Evolutionary conservation across 1,284 basidiomycete genomes (phyloP), one percentile per base, ranked within the genome.

Genomic region (Ustilago cynodontis): DNA sequence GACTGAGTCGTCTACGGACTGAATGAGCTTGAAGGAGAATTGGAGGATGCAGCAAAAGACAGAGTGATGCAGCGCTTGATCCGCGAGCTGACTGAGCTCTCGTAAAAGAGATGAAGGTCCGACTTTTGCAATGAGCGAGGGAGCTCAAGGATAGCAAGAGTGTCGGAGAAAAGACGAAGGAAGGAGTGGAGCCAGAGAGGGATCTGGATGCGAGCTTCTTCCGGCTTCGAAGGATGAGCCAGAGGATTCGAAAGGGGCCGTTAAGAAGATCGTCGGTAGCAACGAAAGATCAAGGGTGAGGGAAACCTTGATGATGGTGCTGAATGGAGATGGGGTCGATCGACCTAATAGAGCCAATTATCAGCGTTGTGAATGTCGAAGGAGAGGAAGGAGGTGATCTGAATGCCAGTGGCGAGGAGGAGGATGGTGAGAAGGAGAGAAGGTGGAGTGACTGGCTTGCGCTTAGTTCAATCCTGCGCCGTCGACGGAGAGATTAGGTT

Each of bases 261-360:
- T 53, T 14, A 47, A 50, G 6, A 22, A 43, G 52, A 43, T 49
- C n/a, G 14, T 49, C 57, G n/a, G 50, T 39, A 35, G 69, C 69
- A 71, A 53, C 69, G 59, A 45, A 24, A 31, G 45, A 60, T 24
- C 72, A 75, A 76, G 73, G 73, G 43, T 71, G 73, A 76, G 73
- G 73, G 73, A 76, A 45, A 62, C 68, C 73, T 76, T 76, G 73
- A 73, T 41, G 59, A 60, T 35, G 65, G 37, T 59, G 70, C 56
- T 18, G 26, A 20, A 13, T n/a, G 11, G 53, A 49, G 39, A 35
- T 49, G 33, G 13, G 11, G 22, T 18, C 20, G 26, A 26, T 43
- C 29, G 51, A 24, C 14, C 29, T 31, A 14, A n/a, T 41, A 47
- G 28, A 37, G 37, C n/a, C 20, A 20, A 41, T 10, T 13, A 37